A percentile compares a stretch with the other conserved stretches of the same genome.
Conservation (phyloP, 1,139 yeast species). For the Candida sanyaensis region DNA sequence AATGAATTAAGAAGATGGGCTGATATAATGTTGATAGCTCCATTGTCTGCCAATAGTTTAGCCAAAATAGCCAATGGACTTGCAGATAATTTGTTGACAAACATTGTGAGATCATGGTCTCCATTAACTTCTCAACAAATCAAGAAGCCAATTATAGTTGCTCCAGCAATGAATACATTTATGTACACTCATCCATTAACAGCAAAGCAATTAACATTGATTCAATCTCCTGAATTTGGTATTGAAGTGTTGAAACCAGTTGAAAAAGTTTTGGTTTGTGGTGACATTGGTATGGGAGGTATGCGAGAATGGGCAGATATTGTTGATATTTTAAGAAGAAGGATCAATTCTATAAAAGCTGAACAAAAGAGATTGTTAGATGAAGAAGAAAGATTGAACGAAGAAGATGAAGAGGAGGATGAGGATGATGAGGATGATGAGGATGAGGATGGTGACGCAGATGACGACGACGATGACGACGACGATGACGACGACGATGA, state of each 20-base stretch:
- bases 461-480: slow-evolving; percentile 29
- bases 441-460: slow-evolving; percentile 30
- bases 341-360: slow-evolving; percentile 39
- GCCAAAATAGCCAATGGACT: slow-evolving; percentile 91
- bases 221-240: slow-evolving; percentile 48
- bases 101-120: slow-evolving; percentile 90
- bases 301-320: slow-evolving; percentile 97
- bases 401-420: slow-evolving; percentile 38
- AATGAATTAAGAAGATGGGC: slow-evolving; percentile 96
- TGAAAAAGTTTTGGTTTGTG: slow-evolving; percentile 90
- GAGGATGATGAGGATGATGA: slow-evolving; percentile 38
- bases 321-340: slow-evolving; percentile 73
- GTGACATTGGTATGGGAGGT: slow-evolving; percentile 97
- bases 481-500: slow-evolving; percentile 31
- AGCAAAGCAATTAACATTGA: slow-evolving; percentile 68
- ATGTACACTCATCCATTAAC: slow-evolving; percentile 96
- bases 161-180: slow-evolving; percentile 97
- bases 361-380: slow-evolving; percentile 26
- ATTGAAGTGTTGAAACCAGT: slow-evolving; percentile 87
- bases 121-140: slow-evolving; percentile 40
- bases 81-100: slow-evolving; percentile 84
- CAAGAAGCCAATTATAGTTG: slow-evolving; percentile 78
- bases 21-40: slow-evolving; percentile 86
- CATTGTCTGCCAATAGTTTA: slow-evolving; percentile 89
- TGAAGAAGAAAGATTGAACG: slow-evolving; percentile 39